phyloP scores from a whole-genome alignment of 176 grass and related monocot genomes.

The Tuctoria greenei region DNA sequence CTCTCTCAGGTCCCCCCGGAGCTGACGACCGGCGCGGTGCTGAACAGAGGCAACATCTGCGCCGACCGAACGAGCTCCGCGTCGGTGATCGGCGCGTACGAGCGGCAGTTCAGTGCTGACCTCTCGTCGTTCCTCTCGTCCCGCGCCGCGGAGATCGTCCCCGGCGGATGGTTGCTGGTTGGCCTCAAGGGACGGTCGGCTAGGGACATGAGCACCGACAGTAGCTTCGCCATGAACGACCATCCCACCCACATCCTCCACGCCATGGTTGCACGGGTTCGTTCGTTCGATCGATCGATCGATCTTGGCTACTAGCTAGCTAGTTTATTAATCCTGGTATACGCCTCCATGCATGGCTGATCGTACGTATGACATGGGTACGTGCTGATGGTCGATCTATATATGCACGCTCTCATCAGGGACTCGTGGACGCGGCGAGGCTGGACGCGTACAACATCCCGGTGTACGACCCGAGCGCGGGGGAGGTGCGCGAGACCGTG shows the following conservation, averaged over 20 bases:
- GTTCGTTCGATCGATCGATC: too few relatives aligned
- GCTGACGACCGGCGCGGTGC: not conserved
- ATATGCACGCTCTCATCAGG: not conserved
- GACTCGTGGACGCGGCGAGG: not conserved
- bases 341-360: too few relatives aligned
- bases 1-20: slow-evolving; percentile 30
- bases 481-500: not conserved
- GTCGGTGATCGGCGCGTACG: not conserved
- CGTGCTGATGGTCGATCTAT: too few relatives aligned
- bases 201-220: not conserved
- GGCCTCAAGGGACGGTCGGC: not conserved
- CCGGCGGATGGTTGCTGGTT: not conserved
- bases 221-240: not conserved
- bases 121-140: not conserved
- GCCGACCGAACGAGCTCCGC: slow-evolving; percentile 2
- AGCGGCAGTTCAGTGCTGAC: slow-evolving; percentile 5
- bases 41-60: not conserved
- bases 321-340: too few relatives aligned
- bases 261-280: not conserved
- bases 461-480: not conserved
- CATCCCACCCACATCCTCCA: not conserved
- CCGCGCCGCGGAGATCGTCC: not conserved
- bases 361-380: too few relatives aligned
- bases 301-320: too few relatives aligned
- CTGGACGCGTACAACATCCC: not conserved